Conservation (phyloP, 192 early-diverging fungal species). For the Podila horticola region DNA sequence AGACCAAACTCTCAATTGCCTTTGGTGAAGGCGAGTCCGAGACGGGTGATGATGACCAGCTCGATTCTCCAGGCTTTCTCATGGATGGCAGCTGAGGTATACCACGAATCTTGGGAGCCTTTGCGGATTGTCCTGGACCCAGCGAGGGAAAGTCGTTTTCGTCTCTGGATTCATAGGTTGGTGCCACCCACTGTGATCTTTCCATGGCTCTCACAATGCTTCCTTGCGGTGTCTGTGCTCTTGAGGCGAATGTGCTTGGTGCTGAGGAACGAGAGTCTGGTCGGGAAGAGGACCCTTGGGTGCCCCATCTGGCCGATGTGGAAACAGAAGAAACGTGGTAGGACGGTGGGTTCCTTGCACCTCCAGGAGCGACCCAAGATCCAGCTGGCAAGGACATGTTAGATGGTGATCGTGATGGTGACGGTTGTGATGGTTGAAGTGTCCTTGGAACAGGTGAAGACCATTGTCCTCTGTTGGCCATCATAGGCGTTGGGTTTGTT, state of each 20-base stretch:
- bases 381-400: background rate
- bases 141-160: slow-evolving; percentile 31
- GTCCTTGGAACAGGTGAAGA: background rate
- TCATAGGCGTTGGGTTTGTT: background rate
- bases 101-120: slow-evolving; percentile 4
- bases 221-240: background rate
- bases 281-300: background rate
- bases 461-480: background rate
- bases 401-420: background rate
- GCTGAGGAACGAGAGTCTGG: background rate
- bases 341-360: background rate
- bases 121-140: background rate
- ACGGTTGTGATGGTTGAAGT: too few relatives aligned
- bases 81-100: slow-evolving; percentile 16
- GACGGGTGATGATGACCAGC: background rate
- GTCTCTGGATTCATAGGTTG: slow-evolving; percentile 4
- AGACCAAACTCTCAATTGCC: background rate
- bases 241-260: too few relatives aligned
- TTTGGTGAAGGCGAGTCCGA: background rate
- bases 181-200: slow-evolving; percentile 26
- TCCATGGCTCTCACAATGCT: background rate
- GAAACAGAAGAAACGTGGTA: background rate
- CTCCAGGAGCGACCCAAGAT: background rate
- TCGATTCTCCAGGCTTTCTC: background rate
- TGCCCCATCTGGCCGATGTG: background rate